phyloP scores from a whole-genome alignment of 2,329 filamentous ascomycete species.

The Monilinia vaccinii-corymbosi region DNA sequence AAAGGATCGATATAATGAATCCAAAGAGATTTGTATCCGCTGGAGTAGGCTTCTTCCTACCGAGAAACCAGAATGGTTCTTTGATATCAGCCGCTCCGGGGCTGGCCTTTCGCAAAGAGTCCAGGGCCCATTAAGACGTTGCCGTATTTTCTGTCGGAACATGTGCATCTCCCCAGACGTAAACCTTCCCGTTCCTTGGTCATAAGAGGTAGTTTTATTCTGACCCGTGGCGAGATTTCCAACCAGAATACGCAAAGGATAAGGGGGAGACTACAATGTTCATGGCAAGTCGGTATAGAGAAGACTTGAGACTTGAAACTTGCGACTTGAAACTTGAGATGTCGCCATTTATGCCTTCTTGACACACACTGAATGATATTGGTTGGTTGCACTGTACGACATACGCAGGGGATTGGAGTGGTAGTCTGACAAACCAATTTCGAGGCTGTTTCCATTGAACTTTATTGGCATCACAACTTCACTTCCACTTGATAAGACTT shows the following conservation, averaged over 20 bases:
- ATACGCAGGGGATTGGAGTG: neutral
- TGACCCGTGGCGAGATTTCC: conserved; percentile 41
- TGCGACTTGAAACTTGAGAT: neutral
- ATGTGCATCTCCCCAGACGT: conserved; percentile 38
- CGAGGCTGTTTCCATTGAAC: neutral
- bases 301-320: neutral
- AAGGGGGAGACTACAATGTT: conserved; percentile 35
- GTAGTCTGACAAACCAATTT: neutral
- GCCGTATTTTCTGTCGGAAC: conserved; percentile 45
- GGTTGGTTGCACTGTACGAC: neutral
- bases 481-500: no score
- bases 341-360: neutral
- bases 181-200: conserved; percentile 47
- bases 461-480: no score
- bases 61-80: conserved; percentile 48
- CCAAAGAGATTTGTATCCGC: conserved; percentile 49
- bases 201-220: conserved; percentile 37
- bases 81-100: neutral
- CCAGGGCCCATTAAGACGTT: conserved; percentile 36
- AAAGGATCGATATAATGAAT: conserved; percentile 43
- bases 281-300: neutral
- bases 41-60: conserved; percentile 44
- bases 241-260: conserved; percentile 41
- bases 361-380: neutral
- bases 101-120: conserved; percentile 24